Evolutionary conservation across 1,284 basidiomycete species (phyloP).

Genomic region (Ceratobasidium sp.): DNA sequence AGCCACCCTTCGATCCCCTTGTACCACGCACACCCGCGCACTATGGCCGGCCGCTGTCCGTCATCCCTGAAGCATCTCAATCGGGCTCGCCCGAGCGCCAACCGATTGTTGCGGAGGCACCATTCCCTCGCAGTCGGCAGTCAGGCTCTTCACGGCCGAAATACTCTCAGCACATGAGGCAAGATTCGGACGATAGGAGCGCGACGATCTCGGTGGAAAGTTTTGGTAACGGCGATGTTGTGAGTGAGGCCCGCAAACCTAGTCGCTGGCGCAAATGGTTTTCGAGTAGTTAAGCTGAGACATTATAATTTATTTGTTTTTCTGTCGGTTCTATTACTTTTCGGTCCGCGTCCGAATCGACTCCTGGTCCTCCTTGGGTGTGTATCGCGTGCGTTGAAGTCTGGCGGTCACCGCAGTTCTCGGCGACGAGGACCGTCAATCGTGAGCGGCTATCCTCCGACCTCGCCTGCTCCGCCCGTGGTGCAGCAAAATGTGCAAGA

Average conservation of each 20-base stretch:
- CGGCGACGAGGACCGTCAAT: not conserved
- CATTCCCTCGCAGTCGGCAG: not conserved
- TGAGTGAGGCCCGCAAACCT: slow-evolving; percentile 40
- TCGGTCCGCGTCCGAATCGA: not conserved
- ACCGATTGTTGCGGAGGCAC: slow-evolving; percentile 11
- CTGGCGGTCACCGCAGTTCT: not conserved
- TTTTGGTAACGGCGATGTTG: slow-evolving; percentile 22
- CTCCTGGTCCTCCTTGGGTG: not conserved
- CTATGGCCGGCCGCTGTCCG: slow-evolving; percentile 26
- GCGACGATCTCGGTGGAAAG: slow-evolving; percentile 16
- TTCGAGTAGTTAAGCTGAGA: slow-evolving; percentile 40
- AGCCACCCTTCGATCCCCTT: slow-evolving; percentile 15
- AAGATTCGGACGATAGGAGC: slow-evolving; percentile 35
- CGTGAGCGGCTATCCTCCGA: not conserved
- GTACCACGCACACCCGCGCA: slow-evolving; percentile 29
- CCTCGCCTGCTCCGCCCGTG: slow-evolving; percentile 33
- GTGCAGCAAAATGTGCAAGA: slow-evolving; percentile 17
- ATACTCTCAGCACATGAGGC: not conserved
- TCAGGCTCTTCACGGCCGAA: not conserved
- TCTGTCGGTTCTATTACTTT: slow-evolving; percentile 2
- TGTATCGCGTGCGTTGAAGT: not conserved
- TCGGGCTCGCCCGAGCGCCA: not conserved
- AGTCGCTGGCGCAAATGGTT: slow-evolving; percentile 38
- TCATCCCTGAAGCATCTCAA: slow-evolving; percentile 9
- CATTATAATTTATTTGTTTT: slow-evolving; percentile 38